phyloP scores from a whole-genome alignment of 805 yeast species.

The Sugiyamaella lignohabitans region DNA sequence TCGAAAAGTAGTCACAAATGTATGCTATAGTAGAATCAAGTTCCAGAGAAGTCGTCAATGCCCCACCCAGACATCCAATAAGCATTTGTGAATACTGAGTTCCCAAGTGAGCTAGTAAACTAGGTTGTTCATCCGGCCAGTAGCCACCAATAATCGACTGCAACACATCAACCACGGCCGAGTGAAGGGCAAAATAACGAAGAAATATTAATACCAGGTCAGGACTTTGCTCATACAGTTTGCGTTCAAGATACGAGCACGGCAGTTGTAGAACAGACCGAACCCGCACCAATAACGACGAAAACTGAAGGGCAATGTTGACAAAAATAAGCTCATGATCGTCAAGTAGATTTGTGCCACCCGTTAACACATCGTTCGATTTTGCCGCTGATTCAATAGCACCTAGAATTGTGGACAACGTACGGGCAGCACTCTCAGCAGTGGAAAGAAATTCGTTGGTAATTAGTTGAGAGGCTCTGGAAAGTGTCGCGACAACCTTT shows the following conservation, averaged over 20 bases:
- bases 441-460: slow-evolving; percentile 50
- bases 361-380: slow-evolving; percentile 29
- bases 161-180: slow-evolving; percentile 48
- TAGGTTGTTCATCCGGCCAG: slow-evolving; percentile 53
- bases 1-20: slow-evolving; percentile 26
- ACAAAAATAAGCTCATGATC: slow-evolving; percentile 50
- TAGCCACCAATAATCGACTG: slow-evolving; percentile 33
- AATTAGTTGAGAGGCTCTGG: slow-evolving; percentile 45
- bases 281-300: slow-evolving; percentile 49
- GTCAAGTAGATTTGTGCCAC: slow-evolving; percentile 38
- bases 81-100: slow-evolving; percentile 53
- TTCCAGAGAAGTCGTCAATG: slow-evolving; percentile 45
- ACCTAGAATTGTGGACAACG: slow-evolving; percentile 47
- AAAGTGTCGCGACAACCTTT: slow-evolving; percentile 45
- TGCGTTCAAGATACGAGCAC: slow-evolving; percentile 61
- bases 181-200: slow-evolving; percentile 42
- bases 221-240: slow-evolving; percentile 51
- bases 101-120: slow-evolving; percentile 76
- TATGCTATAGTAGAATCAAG: slow-evolving; percentile 16
- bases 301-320: slow-evolving; percentile 46
- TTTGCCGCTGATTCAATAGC: slow-evolving; percentile 44
- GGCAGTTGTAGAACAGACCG: slow-evolving; percentile 43
- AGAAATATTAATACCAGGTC: slow-evolving; percentile 53
- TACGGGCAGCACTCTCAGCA: slow-evolving; percentile 44
- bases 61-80: slow-evolving; percentile 51